A percentile compares a stretch with the other conserved stretches of the same genome.
phyloP scores from a whole-genome alignment of 306 rosid genomes.

The Quercus bicolor region DNA sequence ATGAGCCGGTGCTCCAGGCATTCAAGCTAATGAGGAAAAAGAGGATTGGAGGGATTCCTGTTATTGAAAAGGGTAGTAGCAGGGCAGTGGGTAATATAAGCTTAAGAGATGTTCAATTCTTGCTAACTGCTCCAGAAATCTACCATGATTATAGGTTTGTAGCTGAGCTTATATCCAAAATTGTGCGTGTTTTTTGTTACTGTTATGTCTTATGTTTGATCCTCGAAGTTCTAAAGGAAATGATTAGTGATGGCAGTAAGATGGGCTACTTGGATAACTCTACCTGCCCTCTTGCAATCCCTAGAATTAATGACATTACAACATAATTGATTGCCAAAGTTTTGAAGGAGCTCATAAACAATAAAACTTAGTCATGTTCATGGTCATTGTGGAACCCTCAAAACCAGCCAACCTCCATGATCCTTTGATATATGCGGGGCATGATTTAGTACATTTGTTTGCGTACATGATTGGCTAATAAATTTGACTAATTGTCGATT shows the following conservation, averaged over 20 bases:
- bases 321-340: background rate
- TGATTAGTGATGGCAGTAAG: background rate
- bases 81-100: conserved; percentile 76
- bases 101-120: conserved; percentile 84
- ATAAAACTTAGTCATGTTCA: background rate
- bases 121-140: conserved; percentile 90
- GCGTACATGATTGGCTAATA: background rate
- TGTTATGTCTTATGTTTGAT: background rate
- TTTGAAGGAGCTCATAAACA: background rate
- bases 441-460: background rate
- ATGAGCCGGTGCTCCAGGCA: conserved; percentile 93
- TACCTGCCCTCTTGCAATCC: background rate
- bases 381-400: background rate
- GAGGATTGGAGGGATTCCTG: conserved; percentile 85
- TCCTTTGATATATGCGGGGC: background rate
- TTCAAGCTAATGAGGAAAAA: conserved; percentile 89
- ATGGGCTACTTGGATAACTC: background rate
- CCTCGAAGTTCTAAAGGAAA: background rate
- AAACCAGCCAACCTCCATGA: background rate
- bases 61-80: conserved; percentile 52
- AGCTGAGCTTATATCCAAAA: background rate
- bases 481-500: background rate
- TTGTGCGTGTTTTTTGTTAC: background rate
- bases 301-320: background rate
- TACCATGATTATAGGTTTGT: conserved; percentile 79